A percentile compares a stretch with the other conserved stretches of the same genome.
phyloP scores from a whole-genome alignment of 257 asterid genomes.

The Solanum tarapatanum region DNA sequence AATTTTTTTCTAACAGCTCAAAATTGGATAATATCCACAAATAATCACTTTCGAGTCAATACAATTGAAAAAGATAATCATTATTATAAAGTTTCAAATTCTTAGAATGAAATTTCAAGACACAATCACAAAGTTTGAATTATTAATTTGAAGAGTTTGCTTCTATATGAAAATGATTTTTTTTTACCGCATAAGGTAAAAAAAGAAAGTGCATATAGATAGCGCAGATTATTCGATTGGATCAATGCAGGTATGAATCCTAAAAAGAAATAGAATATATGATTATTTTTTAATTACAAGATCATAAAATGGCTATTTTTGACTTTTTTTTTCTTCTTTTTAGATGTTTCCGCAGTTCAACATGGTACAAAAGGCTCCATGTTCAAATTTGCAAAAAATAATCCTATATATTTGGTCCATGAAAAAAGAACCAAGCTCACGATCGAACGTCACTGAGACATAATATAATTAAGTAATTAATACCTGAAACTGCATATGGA shows the following conservation, averaged over 20 bases:
- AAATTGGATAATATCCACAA: not conserved
- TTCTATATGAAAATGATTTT: not conserved
- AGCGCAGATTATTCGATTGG: not conserved
- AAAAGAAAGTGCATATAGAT: not conserved
- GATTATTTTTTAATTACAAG: not conserved
- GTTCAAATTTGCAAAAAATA: not conserved
- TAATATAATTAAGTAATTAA: not conserved
- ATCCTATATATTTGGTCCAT: not conserved
- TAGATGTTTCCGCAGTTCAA: not conserved
- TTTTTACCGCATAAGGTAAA: too few species aligned
- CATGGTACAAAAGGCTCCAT: not conserved
- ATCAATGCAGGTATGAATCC: not conserved
- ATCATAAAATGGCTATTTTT: not conserved
- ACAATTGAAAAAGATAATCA: not conserved
- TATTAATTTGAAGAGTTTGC: not conserved
- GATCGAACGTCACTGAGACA: too few species aligned
- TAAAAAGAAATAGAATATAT: not conserved
- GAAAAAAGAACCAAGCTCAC: not conserved
- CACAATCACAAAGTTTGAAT: not conserved
- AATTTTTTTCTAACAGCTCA: too few species aligned
- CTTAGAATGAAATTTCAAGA: not conserved
- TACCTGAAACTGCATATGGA: constrained; percentile 44
- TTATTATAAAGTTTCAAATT: not conserved
- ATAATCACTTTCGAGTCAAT: not conserved
- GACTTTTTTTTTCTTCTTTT: not conserved